Percentiles rank a stretch among this genome's conserved stretches.
Evolutionary conservation across 2,329 filamentous ascomycete genomes (phyloP).

Genomic region (Aspergillus amoenus): DNA sequence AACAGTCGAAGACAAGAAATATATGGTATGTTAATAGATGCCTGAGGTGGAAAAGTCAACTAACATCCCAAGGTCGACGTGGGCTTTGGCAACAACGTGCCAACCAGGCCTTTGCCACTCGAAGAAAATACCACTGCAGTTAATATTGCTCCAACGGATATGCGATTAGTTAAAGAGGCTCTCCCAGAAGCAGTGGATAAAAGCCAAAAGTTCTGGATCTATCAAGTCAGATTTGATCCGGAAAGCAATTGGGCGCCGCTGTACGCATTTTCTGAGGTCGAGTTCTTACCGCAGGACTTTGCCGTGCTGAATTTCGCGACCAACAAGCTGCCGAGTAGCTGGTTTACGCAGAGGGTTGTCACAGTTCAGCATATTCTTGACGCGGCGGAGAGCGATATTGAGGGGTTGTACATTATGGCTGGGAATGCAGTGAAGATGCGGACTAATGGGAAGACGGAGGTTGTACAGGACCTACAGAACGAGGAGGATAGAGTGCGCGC

Average conservation of each 20-base stretch:
- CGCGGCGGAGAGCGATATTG: constrained; percentile 44
- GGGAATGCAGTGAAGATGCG: constrained; percentile 56
- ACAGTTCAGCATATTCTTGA: constrained; percentile 57
- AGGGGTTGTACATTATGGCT: constrained; percentile 55
- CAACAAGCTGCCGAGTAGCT: constrained; percentile 50
- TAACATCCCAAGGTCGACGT: constrained; percentile 52
- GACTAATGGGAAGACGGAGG: constrained; percentile 49
- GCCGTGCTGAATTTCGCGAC: constrained; percentile 60
- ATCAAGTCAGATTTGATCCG: constrained; percentile 55
- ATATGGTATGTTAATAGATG: constrained; percentile 30
- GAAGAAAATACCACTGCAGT: constrained; percentile 39
- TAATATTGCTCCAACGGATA: constrained; percentile 55
- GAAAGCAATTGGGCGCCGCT: constrained; percentile 57
- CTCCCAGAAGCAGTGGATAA: constrained; percentile 47
- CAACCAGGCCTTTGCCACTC: constrained; percentile 59
- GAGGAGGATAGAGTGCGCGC: constrained; percentile 57
- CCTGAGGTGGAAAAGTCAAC: background rate
- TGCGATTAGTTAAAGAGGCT: constrained; percentile 53
- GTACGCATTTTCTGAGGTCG: constrained; percentile 66
- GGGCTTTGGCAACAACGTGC: constrained; percentile 63
- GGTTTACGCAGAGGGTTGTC: constrained; percentile 56
- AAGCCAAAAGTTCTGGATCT: constrained; percentile 59
- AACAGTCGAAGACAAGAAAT: constrained; percentile 50
- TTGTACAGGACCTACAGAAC: constrained; percentile 48
- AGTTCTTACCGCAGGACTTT: constrained; percentile 64